These are phyloP conservation scores for Liriodendron chinense DNA, from an alignment of 164 flowering plant genomes.

Conservation along the genomic window DNA sequence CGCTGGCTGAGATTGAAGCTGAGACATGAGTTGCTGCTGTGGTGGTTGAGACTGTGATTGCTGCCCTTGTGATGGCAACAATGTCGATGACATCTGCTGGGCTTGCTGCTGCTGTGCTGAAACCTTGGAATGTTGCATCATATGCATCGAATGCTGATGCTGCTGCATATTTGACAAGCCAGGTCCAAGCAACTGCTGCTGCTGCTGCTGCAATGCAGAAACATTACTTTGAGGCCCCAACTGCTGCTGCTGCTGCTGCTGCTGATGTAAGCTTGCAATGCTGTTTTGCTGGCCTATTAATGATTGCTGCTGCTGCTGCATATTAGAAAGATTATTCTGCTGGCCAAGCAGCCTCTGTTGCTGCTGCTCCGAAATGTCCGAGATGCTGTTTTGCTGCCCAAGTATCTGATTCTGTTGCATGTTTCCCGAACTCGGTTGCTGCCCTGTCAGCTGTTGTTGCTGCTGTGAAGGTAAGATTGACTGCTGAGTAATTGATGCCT, in stretches of 20 bases:
- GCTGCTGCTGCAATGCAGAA: conserved; percentile 19
- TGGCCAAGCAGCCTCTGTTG: conserved; percentile 54
- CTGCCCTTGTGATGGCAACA: conserved; percentile 58
- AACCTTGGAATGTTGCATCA: conserved; percentile 61
- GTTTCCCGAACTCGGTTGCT: conserved; percentile 17
- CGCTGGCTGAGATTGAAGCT: conserved; percentile 10
- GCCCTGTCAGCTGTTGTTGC: conserved; percentile 30
- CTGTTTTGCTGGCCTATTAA: conserved; percentile 40
- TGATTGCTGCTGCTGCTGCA: conserved; percentile 31
- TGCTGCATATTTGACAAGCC: conserved; percentile 54
- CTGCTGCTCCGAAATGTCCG: conserved; percentile 38
- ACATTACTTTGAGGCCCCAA: conserved; percentile 51
- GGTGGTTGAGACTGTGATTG: conserved; percentile 53
- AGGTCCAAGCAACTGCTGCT: conserved; percentile 46
- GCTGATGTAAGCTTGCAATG: conserved; percentile 61
- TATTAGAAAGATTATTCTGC: conserved; percentile 34
- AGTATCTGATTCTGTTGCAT: conserved; percentile 21
- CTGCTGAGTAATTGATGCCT: conserved; percentile 46
- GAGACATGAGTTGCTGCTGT: conserved; percentile 44
- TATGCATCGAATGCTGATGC: conserved; percentile 56
- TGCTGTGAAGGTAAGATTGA: conserved; percentile 46
- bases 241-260: conserved; percentile 56
- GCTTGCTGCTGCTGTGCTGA: conserved; percentile 29
- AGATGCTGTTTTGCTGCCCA: conserved; percentile 17
- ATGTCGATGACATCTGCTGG: conserved; percentile 22